Percentiles rank a stretch among this genome's conserved stretches.
phyloP scores from a whole-genome alignment of 2,329 filamentous ascomycete species.

The Microthyrium microscopicum region DNA sequence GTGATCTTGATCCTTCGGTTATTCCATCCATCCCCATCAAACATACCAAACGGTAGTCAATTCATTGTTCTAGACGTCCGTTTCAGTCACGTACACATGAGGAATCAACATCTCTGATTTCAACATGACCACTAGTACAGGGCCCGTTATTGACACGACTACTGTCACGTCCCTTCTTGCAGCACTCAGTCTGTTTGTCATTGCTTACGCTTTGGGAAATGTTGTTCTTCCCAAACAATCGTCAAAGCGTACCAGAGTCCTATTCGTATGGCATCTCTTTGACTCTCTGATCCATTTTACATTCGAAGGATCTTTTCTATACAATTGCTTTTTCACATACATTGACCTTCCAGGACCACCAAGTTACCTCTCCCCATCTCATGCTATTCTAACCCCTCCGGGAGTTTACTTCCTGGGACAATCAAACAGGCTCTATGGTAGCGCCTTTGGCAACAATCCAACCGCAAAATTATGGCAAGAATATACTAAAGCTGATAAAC shows the following conservation, averaged over 20 bases:
- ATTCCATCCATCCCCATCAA: too few relatives aligned
- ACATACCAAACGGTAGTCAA: too few relatives aligned
- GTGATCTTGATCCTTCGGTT: too few relatives aligned
- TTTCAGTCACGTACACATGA: too few relatives aligned
- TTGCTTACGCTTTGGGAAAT: slow-evolving; percentile 33
- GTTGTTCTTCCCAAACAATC: slow-evolving; percentile 36
- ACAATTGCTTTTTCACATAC: slow-evolving; percentile 76
- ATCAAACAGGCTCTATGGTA: slow-evolving; percentile 39
- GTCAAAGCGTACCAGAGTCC: slow-evolving; percentile 45
- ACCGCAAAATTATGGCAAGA: slow-evolving; percentile 45
- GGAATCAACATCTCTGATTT: too few relatives aligned
- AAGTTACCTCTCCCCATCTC: slow-evolving; percentile 12
- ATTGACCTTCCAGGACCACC: slow-evolving; percentile 12
- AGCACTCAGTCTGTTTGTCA: slow-evolving; percentile 35
- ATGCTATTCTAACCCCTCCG: slow-evolving; percentile 19
- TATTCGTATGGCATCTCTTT: slow-evolving; percentile 10
- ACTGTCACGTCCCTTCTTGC: slow-evolving; percentile 39
- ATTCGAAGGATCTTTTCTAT: slow-evolving; percentile 82
- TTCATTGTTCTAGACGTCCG: too few relatives aligned
- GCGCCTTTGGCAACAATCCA: slow-evolving; percentile 37
- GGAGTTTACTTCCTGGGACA: slow-evolving; percentile 36
- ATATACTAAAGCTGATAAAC: slow-evolving; percentile 45
- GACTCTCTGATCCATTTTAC: slow-evolving; percentile 53
- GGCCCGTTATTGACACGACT: slow-evolving; percentile 26
- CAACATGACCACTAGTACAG: too few relatives aligned